These are phyloP conservation scores for Barbarea vulgaris DNA, from an alignment of 345 rosid genomes.

Conservation along the genomic window DNA sequence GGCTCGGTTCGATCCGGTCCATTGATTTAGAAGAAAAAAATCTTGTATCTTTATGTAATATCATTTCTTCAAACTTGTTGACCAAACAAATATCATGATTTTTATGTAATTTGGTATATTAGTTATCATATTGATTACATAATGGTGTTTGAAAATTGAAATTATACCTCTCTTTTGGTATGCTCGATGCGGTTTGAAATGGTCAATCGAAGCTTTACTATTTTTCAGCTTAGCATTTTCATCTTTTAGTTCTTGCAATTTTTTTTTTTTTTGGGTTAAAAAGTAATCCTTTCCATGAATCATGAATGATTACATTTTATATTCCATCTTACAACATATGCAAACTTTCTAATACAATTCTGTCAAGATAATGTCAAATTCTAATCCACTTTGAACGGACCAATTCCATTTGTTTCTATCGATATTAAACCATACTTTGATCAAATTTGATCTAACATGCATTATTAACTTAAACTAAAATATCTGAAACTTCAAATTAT, in stretches of 20 bases:
- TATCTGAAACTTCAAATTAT: not conserved
- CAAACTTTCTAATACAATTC: no score
- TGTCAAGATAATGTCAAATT: not conserved
- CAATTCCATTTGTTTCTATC: not conserved
- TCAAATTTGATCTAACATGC: not conserved
- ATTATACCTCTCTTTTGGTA: not conserved
- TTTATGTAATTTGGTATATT: not conserved
- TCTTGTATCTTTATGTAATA: not conserved
- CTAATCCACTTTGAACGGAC: not conserved
- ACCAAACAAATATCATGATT: not conserved
- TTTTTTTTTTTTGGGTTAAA: not conserved
- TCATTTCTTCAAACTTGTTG: not conserved
- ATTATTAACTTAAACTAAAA: not conserved
- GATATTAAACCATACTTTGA: not conserved
- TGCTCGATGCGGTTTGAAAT: conserved; percentile 1
- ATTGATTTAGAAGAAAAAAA: not conserved
- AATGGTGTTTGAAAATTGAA: conserved; percentile 6
- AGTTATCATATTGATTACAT: not conserved
- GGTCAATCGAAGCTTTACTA: not conserved
- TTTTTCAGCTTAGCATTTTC: not conserved
- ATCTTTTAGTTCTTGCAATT: not conserved
- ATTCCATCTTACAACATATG: no score
- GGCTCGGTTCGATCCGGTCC: conserved; percentile 4
- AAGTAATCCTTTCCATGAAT: not conserved
- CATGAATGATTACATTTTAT: not conserved